Conservation (phyloP, 208 protist genomes). For the Leishmania martiniquensis region DNA sequence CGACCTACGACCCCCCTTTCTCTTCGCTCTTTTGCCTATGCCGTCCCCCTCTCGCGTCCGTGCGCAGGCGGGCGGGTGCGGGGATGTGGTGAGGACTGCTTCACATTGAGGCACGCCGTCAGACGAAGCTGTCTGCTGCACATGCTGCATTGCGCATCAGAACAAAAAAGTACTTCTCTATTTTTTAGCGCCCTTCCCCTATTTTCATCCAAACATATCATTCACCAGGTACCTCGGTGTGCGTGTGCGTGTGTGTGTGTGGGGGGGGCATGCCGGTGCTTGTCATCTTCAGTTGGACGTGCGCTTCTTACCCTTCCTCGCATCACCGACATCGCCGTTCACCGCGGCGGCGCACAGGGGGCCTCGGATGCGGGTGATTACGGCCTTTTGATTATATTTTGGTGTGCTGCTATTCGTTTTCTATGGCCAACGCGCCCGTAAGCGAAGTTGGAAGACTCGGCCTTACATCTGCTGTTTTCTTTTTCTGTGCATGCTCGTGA, state of each 20-base stretch:
- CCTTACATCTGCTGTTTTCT: background rate
- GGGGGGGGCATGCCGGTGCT: background rate
- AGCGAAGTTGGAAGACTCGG: too few species aligned
- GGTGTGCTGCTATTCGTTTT: background rate
- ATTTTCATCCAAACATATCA: too few species aligned
- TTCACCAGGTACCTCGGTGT: too few species aligned
- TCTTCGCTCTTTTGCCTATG: background rate
- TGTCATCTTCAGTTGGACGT: background rate
- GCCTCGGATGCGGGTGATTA: background rate
- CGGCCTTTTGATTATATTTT: background rate
- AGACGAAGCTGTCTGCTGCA: background rate
- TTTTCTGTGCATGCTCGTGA: too few species aligned
- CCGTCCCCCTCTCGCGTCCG: background rate
- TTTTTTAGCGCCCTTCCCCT: too few species aligned
- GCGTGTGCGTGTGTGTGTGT: slow-evolving; percentile 4
- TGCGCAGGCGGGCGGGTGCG: background rate
- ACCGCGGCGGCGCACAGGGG: background rate
- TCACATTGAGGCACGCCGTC: background rate
- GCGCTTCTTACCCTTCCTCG: background rate
- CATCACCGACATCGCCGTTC: background rate
- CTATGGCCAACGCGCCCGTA: too few species aligned
- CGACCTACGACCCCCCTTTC: background rate
- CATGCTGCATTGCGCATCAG: background rate
- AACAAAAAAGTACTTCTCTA: background rate
- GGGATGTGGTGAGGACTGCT: background rate